Evolutionary conservation across 148 eudicot genomes (phyloP).

Genomic region (Silene latifolia): DNA sequence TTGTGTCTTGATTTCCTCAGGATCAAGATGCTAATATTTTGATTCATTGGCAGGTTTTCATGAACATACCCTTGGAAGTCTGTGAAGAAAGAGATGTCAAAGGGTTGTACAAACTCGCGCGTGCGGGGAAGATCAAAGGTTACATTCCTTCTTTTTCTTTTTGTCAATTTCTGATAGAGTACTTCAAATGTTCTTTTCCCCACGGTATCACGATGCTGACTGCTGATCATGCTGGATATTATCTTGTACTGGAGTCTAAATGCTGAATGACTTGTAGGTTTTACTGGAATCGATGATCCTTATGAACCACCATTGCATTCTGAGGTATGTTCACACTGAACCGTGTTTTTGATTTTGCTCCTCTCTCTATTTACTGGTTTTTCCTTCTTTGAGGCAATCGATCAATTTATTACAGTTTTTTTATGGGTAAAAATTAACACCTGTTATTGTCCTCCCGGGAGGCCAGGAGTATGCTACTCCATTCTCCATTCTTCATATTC

Average conservation of each 20-base stretch:
- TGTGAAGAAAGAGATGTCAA: slow-evolving; percentile 89
- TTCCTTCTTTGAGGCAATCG: no score
- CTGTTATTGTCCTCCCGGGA: no score
- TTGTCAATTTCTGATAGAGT: not conserved
- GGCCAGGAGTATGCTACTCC: no score
- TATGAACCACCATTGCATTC: slow-evolving; percentile 79
- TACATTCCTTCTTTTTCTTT: slow-evolving; percentile 4
- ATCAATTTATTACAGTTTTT: no score
- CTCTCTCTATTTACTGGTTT: not conserved
- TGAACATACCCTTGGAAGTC: slow-evolving; percentile 80
- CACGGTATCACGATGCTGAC: not conserved
- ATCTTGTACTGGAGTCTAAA: not conserved
- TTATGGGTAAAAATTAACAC: no score
- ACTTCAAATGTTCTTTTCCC: not conserved
- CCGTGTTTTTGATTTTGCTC: not conserved
- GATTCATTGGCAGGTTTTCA: slow-evolving; percentile 54
- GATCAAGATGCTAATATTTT: slow-evolving; percentile 7
- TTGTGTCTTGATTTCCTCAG: not conserved
- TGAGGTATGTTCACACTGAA: slow-evolving; percentile 51
- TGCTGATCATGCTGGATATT: not conserved
- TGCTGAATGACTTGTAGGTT: slow-evolving; percentile 45
- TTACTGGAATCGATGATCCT: slow-evolving; percentile 97
- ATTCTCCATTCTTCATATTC: no score
- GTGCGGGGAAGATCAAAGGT: slow-evolving; percentile 96
- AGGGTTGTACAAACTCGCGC: slow-evolving; percentile 96